Conservation (phyloP, 2,329 filamentous ascomycete genomes). For the Clathrospora elynae region DNA sequence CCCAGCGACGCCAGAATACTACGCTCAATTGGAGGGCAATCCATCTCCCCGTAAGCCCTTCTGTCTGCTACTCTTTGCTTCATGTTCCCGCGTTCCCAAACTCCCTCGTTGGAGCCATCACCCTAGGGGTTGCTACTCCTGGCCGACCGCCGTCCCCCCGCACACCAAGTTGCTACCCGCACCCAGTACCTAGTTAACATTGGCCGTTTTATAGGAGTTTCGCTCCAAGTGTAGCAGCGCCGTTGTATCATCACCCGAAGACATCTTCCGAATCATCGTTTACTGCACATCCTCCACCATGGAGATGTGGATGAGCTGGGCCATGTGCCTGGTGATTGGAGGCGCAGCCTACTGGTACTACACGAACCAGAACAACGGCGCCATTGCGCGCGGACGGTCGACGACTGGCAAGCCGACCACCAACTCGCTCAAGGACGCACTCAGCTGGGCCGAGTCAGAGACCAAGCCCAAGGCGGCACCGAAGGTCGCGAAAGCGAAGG, state of each 20-base stretch:
- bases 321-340: conserved; percentile 36
- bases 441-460: conserved; percentile 38
- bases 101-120: conserved; percentile 12
- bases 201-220: background rate
- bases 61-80: conserved; percentile 21
- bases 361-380: conserved; percentile 29
- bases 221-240: background rate
- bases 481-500: conserved; percentile 39
- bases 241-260: conserved; percentile 6
- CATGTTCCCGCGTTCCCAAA: conserved; percentile 7
- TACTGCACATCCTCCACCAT: conserved; percentile 22
- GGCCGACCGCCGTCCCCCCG: background rate
- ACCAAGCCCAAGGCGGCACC: conserved; percentile 33
- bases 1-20: conserved; percentile 7
- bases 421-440: conserved; percentile 26
- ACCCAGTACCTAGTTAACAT: conserved; percentile 1
- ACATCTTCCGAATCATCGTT: conserved; percentile 1
- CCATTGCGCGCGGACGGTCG: conserved; percentile 35
- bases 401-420: conserved; percentile 32
- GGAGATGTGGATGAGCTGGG: conserved; percentile 45
- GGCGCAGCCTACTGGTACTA: conserved; percentile 39
- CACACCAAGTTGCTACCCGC: background rate
- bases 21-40: conserved; percentile 12
- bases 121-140: background rate
- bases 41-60: conserved; percentile 16